These are phyloP conservation scores for Starmerella sirachaensis DNA, from an alignment of 805 yeast genomes.

Conservation along the genomic window DNA sequence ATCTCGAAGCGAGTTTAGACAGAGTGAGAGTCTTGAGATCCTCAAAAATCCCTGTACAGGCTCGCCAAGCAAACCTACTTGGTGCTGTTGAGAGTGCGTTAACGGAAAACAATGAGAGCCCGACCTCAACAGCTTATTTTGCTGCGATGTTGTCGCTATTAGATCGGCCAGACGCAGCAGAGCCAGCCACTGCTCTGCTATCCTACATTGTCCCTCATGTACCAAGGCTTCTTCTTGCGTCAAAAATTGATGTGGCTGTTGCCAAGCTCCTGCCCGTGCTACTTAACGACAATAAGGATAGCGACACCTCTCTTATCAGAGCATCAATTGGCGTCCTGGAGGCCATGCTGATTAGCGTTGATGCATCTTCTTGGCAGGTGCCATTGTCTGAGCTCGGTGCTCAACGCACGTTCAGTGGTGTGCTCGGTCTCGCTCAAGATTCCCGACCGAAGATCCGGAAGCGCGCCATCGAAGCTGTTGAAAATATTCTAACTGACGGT, in stretches of 20 bases:
- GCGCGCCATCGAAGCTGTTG: conserved; percentile 86
- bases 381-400: conserved; percentile 23
- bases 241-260: conserved; percentile 67
- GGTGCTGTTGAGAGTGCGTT: conserved; percentile 86
- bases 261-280: conserved; percentile 72
- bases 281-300: conserved; percentile 45
- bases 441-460: conserved; percentile 90
- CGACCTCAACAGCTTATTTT: conserved; percentile 59
- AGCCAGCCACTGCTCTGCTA: conserved; percentile 66
- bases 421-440: conserved; percentile 57
- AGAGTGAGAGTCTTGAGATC: conserved; percentile 13
- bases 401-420: conserved; percentile 21
- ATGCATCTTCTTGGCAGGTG: conserved; percentile 56
- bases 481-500: conserved; percentile 46
- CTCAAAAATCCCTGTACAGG: conserved; percentile 21
- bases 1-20: conserved; percentile 16
- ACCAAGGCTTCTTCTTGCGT: conserved; percentile 54
- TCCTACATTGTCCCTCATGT: conserved; percentile 68
- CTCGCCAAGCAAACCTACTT: conserved; percentile 55
- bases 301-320: conserved; percentile 70
- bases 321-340: conserved; percentile 82
- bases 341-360: conserved; percentile 66
- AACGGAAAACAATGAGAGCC: conserved; percentile 45
- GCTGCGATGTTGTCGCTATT: conserved; percentile 71
- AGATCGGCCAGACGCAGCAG: conserved; percentile 66